phyloP scores from a whole-genome alignment of 805 yeast genomes.

The Kodamaea laetipori region DNA sequence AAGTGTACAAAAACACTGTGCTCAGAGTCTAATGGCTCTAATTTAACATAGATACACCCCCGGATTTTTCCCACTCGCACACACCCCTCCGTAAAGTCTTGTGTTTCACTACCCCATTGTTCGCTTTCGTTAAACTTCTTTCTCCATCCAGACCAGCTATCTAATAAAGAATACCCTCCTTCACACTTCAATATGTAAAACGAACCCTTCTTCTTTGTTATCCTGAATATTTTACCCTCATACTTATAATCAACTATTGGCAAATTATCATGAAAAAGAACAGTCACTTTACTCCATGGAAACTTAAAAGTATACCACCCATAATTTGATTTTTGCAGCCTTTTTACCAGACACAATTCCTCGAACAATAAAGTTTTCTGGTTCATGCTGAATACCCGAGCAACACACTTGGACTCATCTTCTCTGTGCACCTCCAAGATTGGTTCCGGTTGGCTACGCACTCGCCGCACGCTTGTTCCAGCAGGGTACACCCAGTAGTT shows the following conservation, averaged over 20 bases:
- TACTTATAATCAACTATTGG: neutral
- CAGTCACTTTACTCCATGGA: neutral
- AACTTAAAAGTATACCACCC: conserved; percentile 4
- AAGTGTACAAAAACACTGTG: neutral
- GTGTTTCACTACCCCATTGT: neutral
- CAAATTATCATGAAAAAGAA: neutral
- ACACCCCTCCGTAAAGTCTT: neutral
- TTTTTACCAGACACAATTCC: neutral
- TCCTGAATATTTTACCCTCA: neutral
- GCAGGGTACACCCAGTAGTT: neutral
- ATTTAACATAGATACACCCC: neutral
- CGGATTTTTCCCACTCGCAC: neutral
- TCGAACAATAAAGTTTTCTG: neutral
- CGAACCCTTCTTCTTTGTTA: neutral
- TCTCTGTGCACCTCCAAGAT: too few species aligned
- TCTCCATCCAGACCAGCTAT: conserved; percentile 5
- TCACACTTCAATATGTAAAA: neutral
- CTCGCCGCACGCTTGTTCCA: neutral
- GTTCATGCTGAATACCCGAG: too few species aligned
- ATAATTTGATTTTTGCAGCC: neutral
- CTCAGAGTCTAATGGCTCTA: neutral
- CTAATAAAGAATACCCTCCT: neutral
- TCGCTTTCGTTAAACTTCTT: conserved; percentile 2
- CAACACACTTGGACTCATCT: too few species aligned
- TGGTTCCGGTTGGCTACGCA: too few species aligned